phyloP scores from a whole-genome alignment of 495 filamentous ascomycete species.

The Podospora pseudoanserina region DNA sequence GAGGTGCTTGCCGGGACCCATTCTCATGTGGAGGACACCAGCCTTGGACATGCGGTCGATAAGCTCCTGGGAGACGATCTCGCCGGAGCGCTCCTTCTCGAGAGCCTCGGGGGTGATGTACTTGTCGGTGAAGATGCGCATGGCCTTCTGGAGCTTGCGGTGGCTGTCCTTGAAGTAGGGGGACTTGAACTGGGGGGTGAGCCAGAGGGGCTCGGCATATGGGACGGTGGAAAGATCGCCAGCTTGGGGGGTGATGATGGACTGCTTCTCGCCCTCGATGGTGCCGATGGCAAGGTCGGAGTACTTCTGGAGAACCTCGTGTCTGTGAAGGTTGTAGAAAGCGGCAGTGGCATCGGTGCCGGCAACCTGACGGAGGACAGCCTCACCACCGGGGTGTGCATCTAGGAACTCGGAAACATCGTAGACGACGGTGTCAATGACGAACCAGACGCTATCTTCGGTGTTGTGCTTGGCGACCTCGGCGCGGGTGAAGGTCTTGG shows the following conservation, averaged over 20 bases:
- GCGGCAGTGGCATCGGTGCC: constrained; percentile 81
- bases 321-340: constrained; percentile 92
- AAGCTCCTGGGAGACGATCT: constrained; percentile 69
- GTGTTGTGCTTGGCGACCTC: constrained; percentile 80
- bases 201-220: constrained; percentile 79
- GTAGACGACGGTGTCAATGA: constrained; percentile 89
- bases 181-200: constrained; percentile 71
- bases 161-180: constrained; percentile 83
- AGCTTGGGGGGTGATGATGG: constrained; percentile 65
- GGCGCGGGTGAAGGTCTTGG: constrained; percentile 62
- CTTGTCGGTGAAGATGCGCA: constrained; percentile 69
- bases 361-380: constrained; percentile 79
- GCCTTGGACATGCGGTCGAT: constrained; percentile 72
- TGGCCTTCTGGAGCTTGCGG: constrained; percentile 62
- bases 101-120: constrained; percentile 71
- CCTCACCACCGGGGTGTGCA: constrained; percentile 83
- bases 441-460: constrained; percentile 71
- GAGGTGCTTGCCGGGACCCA: constrained; percentile 81
- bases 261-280: constrained; percentile 67
- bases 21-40: constrained; percentile 74
- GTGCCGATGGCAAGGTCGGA: constrained; percentile 69
- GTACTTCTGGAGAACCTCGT: constrained; percentile 83
- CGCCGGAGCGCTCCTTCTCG: constrained; percentile 72
- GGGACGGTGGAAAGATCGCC: constrained; percentile 73
- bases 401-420: constrained; percentile 90